Evolutionary conservation across 768 basidiomycete species (phyloP).

Genomic region (Termitomyces sp.): DNA sequence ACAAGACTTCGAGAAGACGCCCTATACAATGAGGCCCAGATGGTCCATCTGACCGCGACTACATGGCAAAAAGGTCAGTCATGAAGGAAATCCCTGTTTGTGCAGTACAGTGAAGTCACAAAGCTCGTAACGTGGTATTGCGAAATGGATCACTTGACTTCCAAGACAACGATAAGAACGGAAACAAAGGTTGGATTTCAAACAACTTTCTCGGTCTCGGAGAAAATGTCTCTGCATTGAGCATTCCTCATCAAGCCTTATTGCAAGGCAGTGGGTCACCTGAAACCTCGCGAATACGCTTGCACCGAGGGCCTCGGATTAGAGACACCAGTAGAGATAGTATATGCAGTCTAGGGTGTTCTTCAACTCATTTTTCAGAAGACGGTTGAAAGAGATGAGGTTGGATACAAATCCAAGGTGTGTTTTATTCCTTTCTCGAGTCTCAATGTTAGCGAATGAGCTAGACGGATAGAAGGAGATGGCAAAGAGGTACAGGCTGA

Average conservation of each 20-base stretch:
- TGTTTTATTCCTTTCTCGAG: no score
- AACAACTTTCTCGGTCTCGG: neutral
- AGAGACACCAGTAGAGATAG: neutral
- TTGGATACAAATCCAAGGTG: no score
- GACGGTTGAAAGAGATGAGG: no score
- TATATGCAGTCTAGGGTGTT: no score
- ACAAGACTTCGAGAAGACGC: neutral
- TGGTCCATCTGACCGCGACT: neutral
- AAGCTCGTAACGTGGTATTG: neutral
- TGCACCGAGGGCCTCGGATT: neutral
- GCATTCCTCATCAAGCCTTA: neutral
- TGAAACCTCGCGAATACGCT: neutral
- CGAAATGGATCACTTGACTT: neutral
- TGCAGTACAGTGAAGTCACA: neutral
- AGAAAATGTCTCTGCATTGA: neutral
- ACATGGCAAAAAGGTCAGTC: neutral
- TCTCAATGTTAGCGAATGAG: no score
- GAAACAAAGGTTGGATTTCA: neutral
- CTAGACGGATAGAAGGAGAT: no score
- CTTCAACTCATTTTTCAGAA: no score
- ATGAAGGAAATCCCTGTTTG: neutral
- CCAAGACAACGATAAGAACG: neutral
- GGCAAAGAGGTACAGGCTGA: no score
- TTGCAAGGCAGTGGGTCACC: no score
- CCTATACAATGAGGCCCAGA: neutral